Base-by-base conservation (phyloP, 306 rosid species). In the Acacia melanoxylon region DNA sequence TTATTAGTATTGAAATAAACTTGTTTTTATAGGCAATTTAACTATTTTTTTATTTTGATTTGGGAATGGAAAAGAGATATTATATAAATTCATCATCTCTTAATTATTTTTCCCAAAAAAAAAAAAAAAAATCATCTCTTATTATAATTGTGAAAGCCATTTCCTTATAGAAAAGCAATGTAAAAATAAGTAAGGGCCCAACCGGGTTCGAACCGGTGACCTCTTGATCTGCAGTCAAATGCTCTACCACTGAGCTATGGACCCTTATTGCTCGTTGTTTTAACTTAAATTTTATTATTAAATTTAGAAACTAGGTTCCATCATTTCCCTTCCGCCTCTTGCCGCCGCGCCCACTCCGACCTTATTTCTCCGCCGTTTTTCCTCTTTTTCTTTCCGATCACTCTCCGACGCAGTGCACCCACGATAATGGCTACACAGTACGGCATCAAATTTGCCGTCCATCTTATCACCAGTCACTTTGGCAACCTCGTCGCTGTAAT, bases 401-500 rank as follows among this genome's bases (percentile, higher is more conserved):
- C 0, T 41, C 58, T 40, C 70, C 10, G 24, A 16, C 54, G 17
- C 24, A 13, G 2, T 14, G 51, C 9, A n/a, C 41, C 66, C 14
- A 58, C 49, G 29, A 74, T 56, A 73, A 87, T 88, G 98, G 84
- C 68, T 82, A 68, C 89, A 5, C 89, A 81, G 81, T 82, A 84
- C 85, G 97, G 97, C 82, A 75, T 92, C 88, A 89, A 90, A 78
- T 82, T 87, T 46, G 91, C 96, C 81, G 86, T 92, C 9, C 94
- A 92, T 71, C 86, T 95, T 54, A 86, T 93, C 82, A 86, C 93
- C 87, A 86, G 85, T 6, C 93, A 92, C 92, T 95, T 95, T 89
- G 99, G 97, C 71, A 92, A 83, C 63, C 85, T 89, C 80, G 98
- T 95, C 68, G 86, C 94, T 25, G 99, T 95, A 88, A 65, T 63